Conservation (phyloP, 352 stramenopile genomes). For the Pythium graminicola region DNA sequence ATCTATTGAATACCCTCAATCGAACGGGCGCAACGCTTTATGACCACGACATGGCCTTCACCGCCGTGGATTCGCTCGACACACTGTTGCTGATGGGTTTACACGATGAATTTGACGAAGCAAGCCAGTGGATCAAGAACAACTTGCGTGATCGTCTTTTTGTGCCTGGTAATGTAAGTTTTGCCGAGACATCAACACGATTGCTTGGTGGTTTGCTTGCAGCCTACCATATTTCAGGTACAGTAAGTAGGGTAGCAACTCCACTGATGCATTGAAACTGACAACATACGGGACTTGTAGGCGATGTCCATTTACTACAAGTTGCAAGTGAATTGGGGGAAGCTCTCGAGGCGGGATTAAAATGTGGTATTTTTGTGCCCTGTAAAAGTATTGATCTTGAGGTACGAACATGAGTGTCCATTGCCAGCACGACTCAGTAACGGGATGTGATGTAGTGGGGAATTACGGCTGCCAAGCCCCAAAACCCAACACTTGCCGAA, state of each 20-base stretch:
- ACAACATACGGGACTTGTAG: conserved; percentile 8
- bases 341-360: conserved; percentile 31
- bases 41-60: conserved; percentile 58
- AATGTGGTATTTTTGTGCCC: conserved; percentile 28
- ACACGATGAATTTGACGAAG: conserved; percentile 55
- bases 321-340: conserved; percentile 33
- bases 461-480: conserved; percentile 1
- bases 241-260: neutral
- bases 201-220: conserved; percentile 51
- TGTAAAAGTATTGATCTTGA: conserved; percentile 35
- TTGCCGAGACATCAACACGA: conserved; percentile 59
- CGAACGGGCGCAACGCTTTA: conserved; percentile 26
- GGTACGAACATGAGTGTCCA: too few relatives aligned
- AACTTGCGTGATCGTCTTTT: conserved; percentile 37
- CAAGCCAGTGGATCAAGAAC: conserved; percentile 43
- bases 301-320: conserved; percentile 38
- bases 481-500: conserved; percentile 41
- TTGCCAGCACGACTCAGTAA: too few relatives aligned
- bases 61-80: conserved; percentile 56
- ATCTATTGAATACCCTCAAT: conserved; percentile 32
- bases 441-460: conserved; percentile 15
- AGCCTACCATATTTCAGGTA: conserved; percentile 45
- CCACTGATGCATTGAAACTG: neutral
- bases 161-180: conserved; percentile 33
- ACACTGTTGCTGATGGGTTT: conserved; percentile 61